Percentiles rank a stretch among this genome's conserved stretches.
Evolutionary conservation across 805 yeast species (phyloP).

Genomic region (Spathaspora sp.): DNA sequence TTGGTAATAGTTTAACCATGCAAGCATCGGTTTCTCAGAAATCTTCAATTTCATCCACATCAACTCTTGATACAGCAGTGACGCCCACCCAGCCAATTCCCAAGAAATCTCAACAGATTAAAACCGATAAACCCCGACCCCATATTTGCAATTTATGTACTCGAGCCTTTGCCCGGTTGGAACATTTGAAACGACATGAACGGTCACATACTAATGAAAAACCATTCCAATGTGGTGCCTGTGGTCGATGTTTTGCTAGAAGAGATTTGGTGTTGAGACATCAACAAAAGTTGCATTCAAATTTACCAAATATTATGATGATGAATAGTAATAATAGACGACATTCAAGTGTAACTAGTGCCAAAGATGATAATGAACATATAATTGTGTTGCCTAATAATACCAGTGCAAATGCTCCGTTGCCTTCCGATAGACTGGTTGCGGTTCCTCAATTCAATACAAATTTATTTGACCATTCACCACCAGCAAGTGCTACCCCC

Average conservation of each 20-base stretch:
- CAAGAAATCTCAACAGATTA: conserved; percentile 75
- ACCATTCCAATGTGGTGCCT: conserved; percentile 93
- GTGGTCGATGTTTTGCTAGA: conserved; percentile 94
- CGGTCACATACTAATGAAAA: conserved; percentile 93
- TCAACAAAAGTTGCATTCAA: conserved; percentile 86
- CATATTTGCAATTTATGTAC: conserved; percentile 88
- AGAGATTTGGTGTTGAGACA: conserved; percentile 85
- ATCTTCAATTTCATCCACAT: conserved; percentile 2
- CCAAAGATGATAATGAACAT: conserved; percentile 37
- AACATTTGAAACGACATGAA: conserved; percentile 91
- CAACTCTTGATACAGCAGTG: background rate
- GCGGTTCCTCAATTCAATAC: conserved; percentile 12
- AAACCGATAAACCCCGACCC: conserved; percentile 93
- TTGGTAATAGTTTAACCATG: conserved; percentile 3
- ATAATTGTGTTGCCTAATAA: conserved; percentile 51
- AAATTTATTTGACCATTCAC: conserved; percentile 7
- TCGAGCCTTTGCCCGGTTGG: conserved; percentile 91
- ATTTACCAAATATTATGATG: conserved; percentile 33
- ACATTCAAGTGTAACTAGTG: conserved; percentile 13
- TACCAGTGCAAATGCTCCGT: conserved; percentile 49
- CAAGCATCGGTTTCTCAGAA: conserved; percentile 5
- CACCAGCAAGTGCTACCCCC: conserved; percentile 1
- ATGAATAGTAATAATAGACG: conserved; percentile 23
- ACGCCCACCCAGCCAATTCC: conserved; percentile 65
- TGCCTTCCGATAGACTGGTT: conserved; percentile 16